A percentile compares a stretch with the other conserved stretches of the same genome.
Evolutionary conservation across 2,329 filamentous ascomycete species (phyloP).

Genomic region (Aspergillus sp.): DNA sequence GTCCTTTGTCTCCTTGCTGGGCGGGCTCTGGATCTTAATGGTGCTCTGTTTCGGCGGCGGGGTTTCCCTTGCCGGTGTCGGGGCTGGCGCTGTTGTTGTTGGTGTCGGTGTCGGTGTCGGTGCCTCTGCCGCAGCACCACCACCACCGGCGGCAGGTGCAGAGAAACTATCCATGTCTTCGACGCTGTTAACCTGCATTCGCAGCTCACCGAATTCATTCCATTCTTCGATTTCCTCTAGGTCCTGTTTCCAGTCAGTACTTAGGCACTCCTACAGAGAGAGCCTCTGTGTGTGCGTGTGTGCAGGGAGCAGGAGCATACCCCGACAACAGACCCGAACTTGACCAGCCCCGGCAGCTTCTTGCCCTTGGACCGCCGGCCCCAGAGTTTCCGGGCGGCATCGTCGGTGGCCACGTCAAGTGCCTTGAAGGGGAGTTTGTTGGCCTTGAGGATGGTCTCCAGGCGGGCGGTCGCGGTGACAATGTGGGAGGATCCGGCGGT

Average conservation of each 20-base stretch:
- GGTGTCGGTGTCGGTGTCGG: constrained; percentile 15
- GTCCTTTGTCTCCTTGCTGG: constrained; percentile 28
- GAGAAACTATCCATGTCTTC: constrained; percentile 25
- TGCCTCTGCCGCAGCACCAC: neutral
- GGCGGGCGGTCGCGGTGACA: constrained; percentile 85
- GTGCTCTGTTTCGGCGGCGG: constrained; percentile 23
- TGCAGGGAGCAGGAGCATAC: constrained; percentile 46
- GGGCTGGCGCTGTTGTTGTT: constrained; percentile 13
- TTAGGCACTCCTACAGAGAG: neutral
- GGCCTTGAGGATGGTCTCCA: constrained; percentile 91
- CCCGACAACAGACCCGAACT: constrained; percentile 74
- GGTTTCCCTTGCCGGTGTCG: constrained; percentile 14
- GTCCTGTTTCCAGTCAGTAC: constrained; percentile 50
- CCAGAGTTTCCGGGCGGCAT: constrained; percentile 82
- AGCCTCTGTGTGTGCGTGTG: neutral
- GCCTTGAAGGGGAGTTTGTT: constrained; percentile 92
- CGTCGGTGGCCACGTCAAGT: constrained; percentile 82
- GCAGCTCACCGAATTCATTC: constrained; percentile 97
- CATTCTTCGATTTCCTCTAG: constrained; percentile 92
- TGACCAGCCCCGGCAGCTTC: constrained; percentile 82
- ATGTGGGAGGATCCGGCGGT: constrained; percentile 94
- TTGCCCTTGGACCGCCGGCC: constrained; percentile 72
- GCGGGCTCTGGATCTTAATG: constrained; percentile 34
- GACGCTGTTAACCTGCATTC: constrained; percentile 59
- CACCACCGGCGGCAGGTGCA: constrained; percentile 5